phyloP scores from a whole-genome alignment of 164 flowering plant genomes.

The Umbellularia californica region DNA sequence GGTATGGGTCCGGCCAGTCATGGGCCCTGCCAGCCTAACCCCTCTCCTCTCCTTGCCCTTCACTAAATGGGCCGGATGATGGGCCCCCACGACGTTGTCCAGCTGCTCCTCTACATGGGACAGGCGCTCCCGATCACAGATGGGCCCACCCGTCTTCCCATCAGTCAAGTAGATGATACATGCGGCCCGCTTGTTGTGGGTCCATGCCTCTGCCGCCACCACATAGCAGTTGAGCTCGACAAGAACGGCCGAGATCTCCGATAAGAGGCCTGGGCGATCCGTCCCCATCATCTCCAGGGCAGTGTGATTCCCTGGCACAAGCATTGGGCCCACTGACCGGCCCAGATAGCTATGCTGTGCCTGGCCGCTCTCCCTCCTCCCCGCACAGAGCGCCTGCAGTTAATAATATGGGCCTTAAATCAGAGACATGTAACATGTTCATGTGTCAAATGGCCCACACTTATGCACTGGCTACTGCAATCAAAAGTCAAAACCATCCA shows the following conservation, averaged over 20 bases:
- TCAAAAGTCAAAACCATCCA: too few relatives aligned
- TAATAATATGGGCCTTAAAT: neutral
- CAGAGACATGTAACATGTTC: too few relatives aligned
- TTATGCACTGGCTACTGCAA: too few relatives aligned
- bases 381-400: constrained; percentile 56
- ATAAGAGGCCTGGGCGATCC: constrained; percentile 67
- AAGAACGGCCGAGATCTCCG: constrained; percentile 74
- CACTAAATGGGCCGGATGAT: constrained; percentile 18
- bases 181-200: constrained; percentile 64
- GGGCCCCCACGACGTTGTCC: constrained; percentile 64
- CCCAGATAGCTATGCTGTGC: constrained; percentile 17
- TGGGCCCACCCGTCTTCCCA: constrained; percentile 30
- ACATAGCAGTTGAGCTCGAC: constrained; percentile 57
- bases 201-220: constrained; percentile 74
- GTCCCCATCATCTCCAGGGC: constrained; percentile 68
- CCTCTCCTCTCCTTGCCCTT: constrained; percentile 31
- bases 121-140: constrained; percentile 35
- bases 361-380: constrained; percentile 23
- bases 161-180: constrained; percentile 68
- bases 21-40: constrained; percentile 44
- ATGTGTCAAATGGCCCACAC: too few relatives aligned
- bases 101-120: constrained; percentile 57
- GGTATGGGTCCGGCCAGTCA: constrained; percentile 46
- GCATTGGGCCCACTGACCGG: constrained; percentile 28
- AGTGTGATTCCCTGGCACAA: constrained; percentile 36